Base-by-base conservation (phyloP, 768 basidiomycete species). In the Agrocybe praecox region DNA sequence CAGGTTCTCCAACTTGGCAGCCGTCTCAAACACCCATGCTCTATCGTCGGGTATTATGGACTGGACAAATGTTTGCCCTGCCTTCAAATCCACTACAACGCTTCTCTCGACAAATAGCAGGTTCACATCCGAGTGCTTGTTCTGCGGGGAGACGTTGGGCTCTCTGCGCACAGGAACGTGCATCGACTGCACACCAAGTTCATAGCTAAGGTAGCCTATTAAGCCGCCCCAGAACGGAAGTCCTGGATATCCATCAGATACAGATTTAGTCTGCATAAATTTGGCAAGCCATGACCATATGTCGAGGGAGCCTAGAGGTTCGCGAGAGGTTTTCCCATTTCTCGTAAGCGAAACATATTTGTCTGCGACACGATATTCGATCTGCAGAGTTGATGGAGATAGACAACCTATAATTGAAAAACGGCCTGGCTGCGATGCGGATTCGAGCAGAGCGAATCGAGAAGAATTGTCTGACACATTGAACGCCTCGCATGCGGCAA, bases 201-300 rank as follows among this genome's bases (percentile, higher is more conserved):
- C 92, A 65, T 94, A 94, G 62, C 88, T 89, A 57, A 94, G 72
- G 57, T 82, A 85, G 9, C 92, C 92, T 21, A 93, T 70, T 14
- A 94, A 74, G 21, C 92, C 92, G 33, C 91, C 92, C 90, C 91
- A 92, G 68, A 94, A 94, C 0, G 91, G 92, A 44, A 85, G 68
- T 10, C 84, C 78, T 7, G 76, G 61, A 42, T 64, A 64, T 2
- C 89, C 88, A 21, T 77, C 77, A 21, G 62, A 57, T 9, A 79
- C 82, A 56, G 75, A 77, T 48, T 74, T 77, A 18, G 71, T 59
- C 32, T 74, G 79, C 87, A 92, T 90, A 71, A 88, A 92, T n/a
- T 72, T 67, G 22, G 82, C 78, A 21, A 92, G 72, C 89, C 89
- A 94, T 36, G 83, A 72, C 91, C 91, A 93, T 32, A 92, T 76